Evolutionary conservation across 1,284 basidiomycete genomes (phyloP).

Genomic region (Anthracocystis panici-leucophaei): DNA sequence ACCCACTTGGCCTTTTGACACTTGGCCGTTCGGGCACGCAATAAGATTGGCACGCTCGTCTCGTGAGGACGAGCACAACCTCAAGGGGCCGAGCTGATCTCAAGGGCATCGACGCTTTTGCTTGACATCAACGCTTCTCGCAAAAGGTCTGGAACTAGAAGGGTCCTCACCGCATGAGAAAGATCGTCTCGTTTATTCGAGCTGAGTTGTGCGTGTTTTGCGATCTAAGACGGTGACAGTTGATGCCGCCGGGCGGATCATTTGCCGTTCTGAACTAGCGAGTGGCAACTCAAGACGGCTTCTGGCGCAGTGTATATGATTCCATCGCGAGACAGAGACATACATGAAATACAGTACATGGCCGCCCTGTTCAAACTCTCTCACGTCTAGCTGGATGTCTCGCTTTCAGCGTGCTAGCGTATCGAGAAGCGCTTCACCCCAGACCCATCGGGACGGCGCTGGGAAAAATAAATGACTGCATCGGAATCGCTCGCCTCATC

Average conservation of each 20-base stretch:
- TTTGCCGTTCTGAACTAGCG: neutral
- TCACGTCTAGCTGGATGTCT: no score
- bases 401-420: no score
- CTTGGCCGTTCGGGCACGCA: neutral
- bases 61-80: no score
- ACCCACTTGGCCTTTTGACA: neutral
- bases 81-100: no score
- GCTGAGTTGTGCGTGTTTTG: neutral
- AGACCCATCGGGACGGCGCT: neutral
- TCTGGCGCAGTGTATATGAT: neutral
- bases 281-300: neutral
- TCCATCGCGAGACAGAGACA: no score
- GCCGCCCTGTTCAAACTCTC: no score
- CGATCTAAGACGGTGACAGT: neutral
- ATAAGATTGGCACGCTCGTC: no score
- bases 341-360: no score
- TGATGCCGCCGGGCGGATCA: neutral
- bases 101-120: no score
- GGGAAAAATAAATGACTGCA: neutral
- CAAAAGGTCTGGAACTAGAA: no score
- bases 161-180: neutral
- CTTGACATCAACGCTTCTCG: no score
- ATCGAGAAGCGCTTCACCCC: neutral
- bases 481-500: slow-evolving; percentile 14
- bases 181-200: neutral